Evolutionary conservation across 257 asterid species (phyloP).

Genomic region (Galeopsis tetrahit): DNA sequence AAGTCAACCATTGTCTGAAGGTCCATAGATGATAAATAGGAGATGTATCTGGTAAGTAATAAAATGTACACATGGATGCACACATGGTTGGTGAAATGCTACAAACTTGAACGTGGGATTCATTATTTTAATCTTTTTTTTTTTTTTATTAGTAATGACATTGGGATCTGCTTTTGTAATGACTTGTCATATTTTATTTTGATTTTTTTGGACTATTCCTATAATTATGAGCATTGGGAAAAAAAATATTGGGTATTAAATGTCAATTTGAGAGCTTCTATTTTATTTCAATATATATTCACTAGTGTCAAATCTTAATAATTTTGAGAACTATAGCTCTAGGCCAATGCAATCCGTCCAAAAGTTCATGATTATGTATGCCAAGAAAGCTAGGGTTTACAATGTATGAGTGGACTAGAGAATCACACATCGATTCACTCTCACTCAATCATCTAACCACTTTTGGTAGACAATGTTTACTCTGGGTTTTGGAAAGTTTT

Average conservation of each 20-base stretch:
- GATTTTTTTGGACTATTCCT: slow-evolving; percentile 18
- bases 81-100: background rate
- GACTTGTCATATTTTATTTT: background rate
- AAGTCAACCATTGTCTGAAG: slow-evolving; percentile 35
- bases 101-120: slow-evolving; percentile 10
- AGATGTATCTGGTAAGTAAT: background rate
- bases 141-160: background rate
- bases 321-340: too few species aligned
- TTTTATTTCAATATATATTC: too few species aligned
- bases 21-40: slow-evolving; percentile 37
- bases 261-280: too few species aligned
- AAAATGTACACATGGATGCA: background rate
- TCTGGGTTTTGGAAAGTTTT: too few species aligned
- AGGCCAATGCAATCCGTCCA: too few species aligned
- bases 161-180: slow-evolving; percentile 16
- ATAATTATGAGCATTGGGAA: background rate
- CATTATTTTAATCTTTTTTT: slow-evolving; percentile 13
- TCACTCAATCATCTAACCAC: too few species aligned
- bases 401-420: too few species aligned
- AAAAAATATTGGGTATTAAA: background rate
- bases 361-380: too few species aligned
- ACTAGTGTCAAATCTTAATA: too few species aligned
- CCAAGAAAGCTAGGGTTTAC: too few species aligned
- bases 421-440: too few species aligned
- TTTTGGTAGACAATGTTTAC: too few species aligned